Evolutionary conservation across 495 filamentous ascomycete species (phyloP), one percentile per base, ranked within the genome.

Genomic region (Hapsidospora chrysogenum): DNA sequence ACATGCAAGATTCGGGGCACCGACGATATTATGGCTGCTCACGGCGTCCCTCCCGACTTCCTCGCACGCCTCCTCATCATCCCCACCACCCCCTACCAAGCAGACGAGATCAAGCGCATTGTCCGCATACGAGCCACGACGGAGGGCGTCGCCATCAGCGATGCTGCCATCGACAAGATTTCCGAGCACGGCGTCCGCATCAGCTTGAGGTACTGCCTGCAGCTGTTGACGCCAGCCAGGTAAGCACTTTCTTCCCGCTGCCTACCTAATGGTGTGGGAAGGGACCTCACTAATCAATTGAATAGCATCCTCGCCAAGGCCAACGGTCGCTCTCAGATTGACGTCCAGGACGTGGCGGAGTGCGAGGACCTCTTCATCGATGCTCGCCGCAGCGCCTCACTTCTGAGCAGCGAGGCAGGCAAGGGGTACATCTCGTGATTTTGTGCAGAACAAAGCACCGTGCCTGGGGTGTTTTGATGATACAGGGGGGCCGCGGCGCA

Each of bases 51-150:
- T 0, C 73, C 87, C 6, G 89, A 97, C 50, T 78, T 96, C 40
- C 70, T 96, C 19, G 79, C 80, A 33, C 83, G 89, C 26, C 72
- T 95, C 13, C 78, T 97, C 45, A 96, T 97, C 56, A 78, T 97
- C 45, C 89, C 89, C 17, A 97, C 89, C 18, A 74, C 79, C 46
- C 70, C 81, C 3, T 97, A 95, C 54, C 65, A 72, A 25, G 64
- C 74, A 9, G 75, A 80, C 2, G 86, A 97, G 58, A 86, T 97
- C 57, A 80, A 80, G 59, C 70, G 72, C 16, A 97, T 97, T 50
- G 76, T 95, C 36, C 68, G 72, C 33, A 68, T 89, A 44, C 80
- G 89, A 22, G 73, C 81, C 8, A 74, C 70, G 45, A 84, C 78
- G 1, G 89, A 97, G 61, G 70, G 72, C 17, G 66, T 94, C 16